A percentile compares a stretch with the other conserved stretches of the same genome.
These are phyloP conservation scores for Cladorrhinum sp. DNA, from an alignment of 2,329 filamentous ascomycete genomes.

Conservation along the genomic window DNA sequence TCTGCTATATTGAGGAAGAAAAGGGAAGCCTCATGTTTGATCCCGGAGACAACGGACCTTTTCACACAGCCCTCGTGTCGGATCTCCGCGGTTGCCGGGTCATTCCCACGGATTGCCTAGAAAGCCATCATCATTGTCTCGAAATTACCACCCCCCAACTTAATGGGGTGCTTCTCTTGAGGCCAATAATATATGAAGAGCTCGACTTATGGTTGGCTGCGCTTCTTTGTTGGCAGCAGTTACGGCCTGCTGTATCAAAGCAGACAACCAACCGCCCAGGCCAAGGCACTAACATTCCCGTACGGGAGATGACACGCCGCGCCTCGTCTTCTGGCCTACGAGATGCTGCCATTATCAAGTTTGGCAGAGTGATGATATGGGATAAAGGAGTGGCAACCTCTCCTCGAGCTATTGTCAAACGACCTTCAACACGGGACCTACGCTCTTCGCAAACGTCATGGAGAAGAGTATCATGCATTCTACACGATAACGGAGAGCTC, in stretches of 20 bases:
- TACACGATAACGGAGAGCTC: conserved; percentile 93
- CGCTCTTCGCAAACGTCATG: conserved; percentile 61
- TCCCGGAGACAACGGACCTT: conserved; percentile 62
- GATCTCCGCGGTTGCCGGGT: conserved; percentile 74
- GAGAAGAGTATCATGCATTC: conserved; percentile 85
- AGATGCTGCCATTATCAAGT: conserved; percentile 86
- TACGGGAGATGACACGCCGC: conserved; percentile 45
- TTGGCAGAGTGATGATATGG: conserved; percentile 88
- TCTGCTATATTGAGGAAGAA: conserved; percentile 75
- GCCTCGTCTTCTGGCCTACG: conserved; percentile 46
- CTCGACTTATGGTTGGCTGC: conserved; percentile 79
- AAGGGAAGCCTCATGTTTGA: conserved; percentile 73
- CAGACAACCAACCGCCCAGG: conserved; percentile 44
- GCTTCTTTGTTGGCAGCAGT: conserved; percentile 76
- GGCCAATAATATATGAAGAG: conserved; percentile 62
- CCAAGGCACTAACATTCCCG: conserved; percentile 36
- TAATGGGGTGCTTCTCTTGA: conserved; percentile 60
- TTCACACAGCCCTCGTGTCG: conserved; percentile 65
- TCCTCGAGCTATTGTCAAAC: conserved; percentile 54
- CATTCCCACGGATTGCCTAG: conserved; percentile 49
- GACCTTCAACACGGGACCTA: conserved; percentile 56
- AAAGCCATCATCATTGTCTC: conserved; percentile 47
- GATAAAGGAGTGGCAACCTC: conserved; percentile 66
- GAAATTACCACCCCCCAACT: conserved; percentile 54
- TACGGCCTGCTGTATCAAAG: conserved; percentile 58